These are phyloP conservation scores for Eucalyptus dawsonii DNA, from an alignment of 345 rosid species.

Conservation along the genomic window DNA sequence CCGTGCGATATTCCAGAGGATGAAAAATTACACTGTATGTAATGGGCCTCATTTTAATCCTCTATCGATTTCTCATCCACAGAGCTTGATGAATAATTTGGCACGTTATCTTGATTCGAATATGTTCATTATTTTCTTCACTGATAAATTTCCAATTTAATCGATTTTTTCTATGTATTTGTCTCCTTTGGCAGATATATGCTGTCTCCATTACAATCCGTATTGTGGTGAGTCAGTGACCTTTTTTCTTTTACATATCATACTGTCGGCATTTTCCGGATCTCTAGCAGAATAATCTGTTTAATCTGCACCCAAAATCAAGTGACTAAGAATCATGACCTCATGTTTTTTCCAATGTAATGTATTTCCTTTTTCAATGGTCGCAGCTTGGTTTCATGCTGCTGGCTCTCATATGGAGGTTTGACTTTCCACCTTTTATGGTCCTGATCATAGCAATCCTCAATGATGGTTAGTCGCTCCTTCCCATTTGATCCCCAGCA, in stretches of 20 bases:
- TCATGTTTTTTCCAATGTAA: no score
- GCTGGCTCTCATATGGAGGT: no score
- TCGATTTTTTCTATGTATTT: neutral
- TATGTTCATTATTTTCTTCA: neutral
- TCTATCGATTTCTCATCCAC: neutral
- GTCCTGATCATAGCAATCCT: no score
- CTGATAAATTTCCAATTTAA: neutral
- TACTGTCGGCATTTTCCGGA: neutral
- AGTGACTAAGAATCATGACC: no score
- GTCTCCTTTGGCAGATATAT: slow-evolving; percentile 50
- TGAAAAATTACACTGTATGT: slow-evolving; percentile 94
- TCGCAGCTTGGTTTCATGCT: no score
- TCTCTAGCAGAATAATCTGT: neutral
- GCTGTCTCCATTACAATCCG: slow-evolving; percentile 99
- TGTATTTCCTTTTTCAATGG: no score
- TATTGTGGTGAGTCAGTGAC: slow-evolving; percentile 67
- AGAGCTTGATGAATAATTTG: neutral
- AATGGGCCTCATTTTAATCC: neutral
- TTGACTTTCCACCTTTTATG: no score
- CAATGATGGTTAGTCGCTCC: no score
- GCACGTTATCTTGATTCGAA: neutral
- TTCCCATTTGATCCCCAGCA: no score
- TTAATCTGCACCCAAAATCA: neutral
- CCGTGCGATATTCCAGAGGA: slow-evolving; percentile 97
- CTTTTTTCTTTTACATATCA: neutral